These are phyloP conservation scores for Gryganskiella cystojenkinii DNA, from an alignment of 192 early-diverging fungal species.

Conservation along the genomic window DNA sequence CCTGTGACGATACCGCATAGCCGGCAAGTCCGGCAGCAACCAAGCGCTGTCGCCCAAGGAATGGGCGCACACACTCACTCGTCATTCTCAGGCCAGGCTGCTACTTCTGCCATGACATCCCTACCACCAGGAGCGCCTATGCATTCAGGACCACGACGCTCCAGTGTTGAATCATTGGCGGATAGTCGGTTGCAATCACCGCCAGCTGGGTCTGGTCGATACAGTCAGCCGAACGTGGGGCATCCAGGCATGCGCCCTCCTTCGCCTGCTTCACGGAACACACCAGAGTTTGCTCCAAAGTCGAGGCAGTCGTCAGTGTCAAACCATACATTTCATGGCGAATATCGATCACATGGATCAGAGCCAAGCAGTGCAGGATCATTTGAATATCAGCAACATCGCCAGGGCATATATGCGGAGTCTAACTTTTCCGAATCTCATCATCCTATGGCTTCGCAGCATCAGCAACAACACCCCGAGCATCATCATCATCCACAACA, in stretches of 20 bases:
- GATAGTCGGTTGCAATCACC: constrained; percentile 43
- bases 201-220: constrained; percentile 12
- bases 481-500: background rate
- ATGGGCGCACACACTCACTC: background rate
- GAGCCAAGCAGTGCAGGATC: constrained; percentile 6
- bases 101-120: background rate
- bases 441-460: constrained; percentile 11
- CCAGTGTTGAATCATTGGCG: constrained; percentile 21
- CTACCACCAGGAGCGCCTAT: constrained; percentile 4
- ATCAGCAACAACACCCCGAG: constrained; percentile 1
- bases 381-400: constrained; percentile 33
- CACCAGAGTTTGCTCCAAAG: constrained; percentile 21
- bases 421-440: constrained; percentile 5
- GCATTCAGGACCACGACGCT: background rate
- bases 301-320: constrained; percentile 28
- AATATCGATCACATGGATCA: constrained; percentile 21
- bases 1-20: constrained; percentile 1
- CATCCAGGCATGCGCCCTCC: constrained; percentile 11
- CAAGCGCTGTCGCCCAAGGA: background rate
- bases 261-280: constrained; percentile 5
- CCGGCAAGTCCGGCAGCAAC: constrained; percentile 11
- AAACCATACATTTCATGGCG: constrained; percentile 26
- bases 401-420: constrained; percentile 13
- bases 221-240: constrained; percentile 1
- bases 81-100: background rate